Conservation (phyloP, 1,284 basidiomycete genomes). For the Ustanciosporium gigantosporum region DNA sequence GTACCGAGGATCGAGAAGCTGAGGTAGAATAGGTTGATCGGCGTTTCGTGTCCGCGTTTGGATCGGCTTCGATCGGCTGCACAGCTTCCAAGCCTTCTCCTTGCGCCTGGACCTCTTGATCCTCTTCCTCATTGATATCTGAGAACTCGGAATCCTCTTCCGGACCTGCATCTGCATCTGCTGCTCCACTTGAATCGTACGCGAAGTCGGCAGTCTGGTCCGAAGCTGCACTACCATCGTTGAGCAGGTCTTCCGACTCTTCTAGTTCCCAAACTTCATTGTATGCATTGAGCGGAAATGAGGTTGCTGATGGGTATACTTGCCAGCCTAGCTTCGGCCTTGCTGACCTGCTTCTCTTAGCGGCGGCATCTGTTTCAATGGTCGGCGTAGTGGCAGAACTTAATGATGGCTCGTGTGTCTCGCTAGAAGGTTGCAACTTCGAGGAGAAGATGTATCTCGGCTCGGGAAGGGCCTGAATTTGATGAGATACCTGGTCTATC, state of each 20-base stretch:
- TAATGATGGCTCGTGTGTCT: neutral
- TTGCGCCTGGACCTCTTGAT: neutral
- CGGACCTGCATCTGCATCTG: slow-evolving; percentile 1
- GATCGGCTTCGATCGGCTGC: too few species aligned
- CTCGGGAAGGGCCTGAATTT: slow-evolving; percentile 9
- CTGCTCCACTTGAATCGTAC: neutral
- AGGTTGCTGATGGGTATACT: slow-evolving; percentile 22
- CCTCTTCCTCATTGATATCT: slow-evolving; percentile 6
- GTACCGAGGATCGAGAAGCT: neutral
- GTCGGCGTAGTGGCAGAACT: neutral
- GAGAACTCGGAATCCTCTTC: slow-evolving; percentile 12
- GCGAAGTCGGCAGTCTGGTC: neutral
- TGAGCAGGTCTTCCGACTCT: slow-evolving; percentile 35
- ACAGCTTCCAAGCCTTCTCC: too few species aligned
- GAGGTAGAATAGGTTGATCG: too few species aligned
- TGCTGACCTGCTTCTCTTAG: neutral
- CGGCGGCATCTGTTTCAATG: neutral
- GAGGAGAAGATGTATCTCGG: slow-evolving; percentile 18
- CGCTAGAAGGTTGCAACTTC: neutral
- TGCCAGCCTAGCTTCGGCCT: slow-evolving; percentile 12
- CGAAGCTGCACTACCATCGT: slow-evolving; percentile 4
- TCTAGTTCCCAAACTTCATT: slow-evolving; percentile 53
- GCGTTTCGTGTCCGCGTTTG: neutral
- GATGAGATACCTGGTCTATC: neutral
- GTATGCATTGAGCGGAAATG: slow-evolving; percentile 37